Percentiles rank a stretch among this genome's conserved stretches.
Evolutionary conservation across 2,329 filamentous ascomycete genomes (phyloP).

Genomic region (Aureobasidium sp.): DNA sequence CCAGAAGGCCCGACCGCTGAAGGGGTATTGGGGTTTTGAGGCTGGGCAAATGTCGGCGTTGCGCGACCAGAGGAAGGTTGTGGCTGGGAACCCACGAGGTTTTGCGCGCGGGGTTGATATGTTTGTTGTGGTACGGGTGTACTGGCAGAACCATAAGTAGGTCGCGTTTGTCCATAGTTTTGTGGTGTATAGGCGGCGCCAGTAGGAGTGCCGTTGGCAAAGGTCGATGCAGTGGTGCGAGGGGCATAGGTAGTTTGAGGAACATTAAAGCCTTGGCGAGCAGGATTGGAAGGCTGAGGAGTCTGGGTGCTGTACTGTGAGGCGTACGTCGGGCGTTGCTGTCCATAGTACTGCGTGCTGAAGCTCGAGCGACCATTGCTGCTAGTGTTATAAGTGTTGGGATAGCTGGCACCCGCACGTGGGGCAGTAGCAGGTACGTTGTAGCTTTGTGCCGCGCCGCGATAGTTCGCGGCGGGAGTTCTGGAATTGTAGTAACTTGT

Average conservation of each 20-base stretch:
- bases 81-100: constrained; percentile 8
- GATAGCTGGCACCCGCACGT: neutral
- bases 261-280: constrained; percentile 2
- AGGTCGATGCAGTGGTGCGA: constrained; percentile 19
- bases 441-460: constrained; percentile 14
- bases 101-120: neutral
- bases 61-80: constrained; percentile 25
- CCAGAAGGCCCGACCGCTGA: constrained; percentile 23
- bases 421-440: constrained; percentile 10
- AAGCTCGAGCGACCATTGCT: neutral
- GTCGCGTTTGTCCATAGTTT: constrained; percentile 11
- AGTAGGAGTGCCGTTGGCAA: constrained; percentile 11
- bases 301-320: constrained; percentile 7
- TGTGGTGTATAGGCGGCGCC: neutral
- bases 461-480: constrained; percentile 24
- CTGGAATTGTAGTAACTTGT: constrained; percentile 19
- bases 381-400: constrained; percentile 3
- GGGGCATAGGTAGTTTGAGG: constrained; percentile 4
- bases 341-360: constrained; percentile 8
- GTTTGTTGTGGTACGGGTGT: neutral
- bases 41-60: constrained; percentile 26
- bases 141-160: constrained; percentile 6
- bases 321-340: constrained; percentile 1
- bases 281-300: constrained; percentile 5
- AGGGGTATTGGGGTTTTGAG: constrained; percentile 19